A percentile compares a stretch with the other conserved stretches of the same genome.
These are phyloP conservation scores for cucumber (Cucumis sativus) DNA, from an alignment of 306 rosid species.

Conservation along the genomic window Cucumber_9930_V3 NC_026659.2:10993001-10993500, in stretches of 20 bases:
- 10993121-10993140: neutral
- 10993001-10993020: conserved; percentile 4
- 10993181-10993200: neutral
- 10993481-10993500: neutral
- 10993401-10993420: conserved; percentile 73
- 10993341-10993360: conserved; percentile 58
- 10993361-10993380: conserved; percentile 22
- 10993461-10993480: conserved; percentile 5
- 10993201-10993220: neutral
- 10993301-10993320: neutral
- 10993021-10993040: conserved; percentile 1
- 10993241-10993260: neutral
- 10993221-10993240: neutral
- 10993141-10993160: neutral
- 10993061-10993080: neutral
- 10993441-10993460: conserved; percentile 31
- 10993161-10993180: neutral
- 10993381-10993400: conserved; percentile 25
- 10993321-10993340: conserved; percentile 22
- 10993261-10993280: neutral
- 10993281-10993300: neutral
- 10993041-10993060: neutral
- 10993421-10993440: conserved; percentile 45
- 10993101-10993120: neutral
- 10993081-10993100: neutral